Base-by-base conservation (phyloP, 2,329 filamentous ascomycete species). In the Trichoderma citrinoviride region DNA sequence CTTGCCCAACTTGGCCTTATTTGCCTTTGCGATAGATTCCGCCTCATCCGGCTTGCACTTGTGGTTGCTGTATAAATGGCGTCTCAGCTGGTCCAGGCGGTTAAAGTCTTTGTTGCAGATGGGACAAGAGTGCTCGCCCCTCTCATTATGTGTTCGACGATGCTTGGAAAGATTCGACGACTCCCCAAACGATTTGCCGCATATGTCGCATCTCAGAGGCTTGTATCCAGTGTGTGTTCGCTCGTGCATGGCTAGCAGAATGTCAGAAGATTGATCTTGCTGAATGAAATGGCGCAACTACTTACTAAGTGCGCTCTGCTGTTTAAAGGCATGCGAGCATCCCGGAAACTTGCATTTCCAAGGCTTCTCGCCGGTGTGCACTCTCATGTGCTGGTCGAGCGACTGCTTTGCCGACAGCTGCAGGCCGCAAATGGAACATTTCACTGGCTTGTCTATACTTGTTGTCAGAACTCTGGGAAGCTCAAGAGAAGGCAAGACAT, bases 91-190 rank as follows among this genome's bases (percentile, higher is more conserved):
- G 72, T 89, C 86, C 17, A 83, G 76, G 10, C 87, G 78, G 72
- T 85, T 81, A 56, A 89, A 89, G 62, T 83, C 79, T 68, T 83
- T 85, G 15, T 77, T 77, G 66, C 87, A 89, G 46, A 81, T 77
- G 3, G 78, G 73, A 50, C 86, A 89, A 25, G 77, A 76, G 70
- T 82, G 82, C 41, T 79, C 78, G 6, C 83, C 83, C 63, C 81
- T 81, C 40, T 80, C 76, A 15, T 83, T 82, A 69, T 89, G 87
- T 7, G 82, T 89, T 67, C 86, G 85, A 56, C 83, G 82, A 71
- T 90, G 87, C 69, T 89, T 90, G 57, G 86, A 85, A 19, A 89
- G 76, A 69, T 89, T 90, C 4, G 86, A 89, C 0, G 86, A 89
- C 72, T 90, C 86, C 66, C 84, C 82, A 71, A 90, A 90, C 10